Evolutionary conservation across 2,329 filamentous ascomycete species (phyloP), one percentile per base, ranked within the genome.

Genomic region (Exophiala bonariae): DNA sequence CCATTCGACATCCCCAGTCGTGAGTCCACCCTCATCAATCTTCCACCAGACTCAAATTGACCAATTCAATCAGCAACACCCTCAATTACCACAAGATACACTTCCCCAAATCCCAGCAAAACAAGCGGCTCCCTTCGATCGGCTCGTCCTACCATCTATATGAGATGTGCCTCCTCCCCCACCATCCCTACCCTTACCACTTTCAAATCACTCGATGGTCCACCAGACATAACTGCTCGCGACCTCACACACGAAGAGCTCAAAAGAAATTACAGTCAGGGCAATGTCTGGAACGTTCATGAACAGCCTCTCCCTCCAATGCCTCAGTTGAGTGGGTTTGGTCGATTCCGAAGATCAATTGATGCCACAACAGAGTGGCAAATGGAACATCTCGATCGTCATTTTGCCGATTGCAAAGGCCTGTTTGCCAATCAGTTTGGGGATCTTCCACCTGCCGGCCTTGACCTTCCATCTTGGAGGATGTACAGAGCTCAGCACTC

Each of bases 361-460:
- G 42, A 54, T 43, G 56, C 55, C 3, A 41, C 54, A n/a, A 40
- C 49, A 3, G 34, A 56, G n/a, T 57, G 51, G 47, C 52, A 56
- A 28, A 18, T 52, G 26, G 49, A 54, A 10, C 38, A 52, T 37
- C 46, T 57, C 19, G 32, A 47, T 9, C 47, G 47, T 19, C 32
- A 46, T 9, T 28, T 57, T 13, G 28, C 49, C 19, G 35, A 49
- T 35, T 23, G 55, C 18, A 45, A 47, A 22, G 45, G 39, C 37
- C 30, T 45, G 7, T 48, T 54, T 33, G 40, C 52, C 14, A 35
- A 26, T n/a, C 40, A 52, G 16, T 44, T 56, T 7, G 50, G 50
- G 16, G 46, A 53, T 18, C 34, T 33, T 22, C 52, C 52, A 20
- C 49, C 50, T 18, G 44, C 47, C 13, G 52, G 52, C 17, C 37